Evolutionary conservation across 257 asterid species (phyloP), one percentile per base, ranked within the genome.

Genomic region (Cruciata laevipes): DNA sequence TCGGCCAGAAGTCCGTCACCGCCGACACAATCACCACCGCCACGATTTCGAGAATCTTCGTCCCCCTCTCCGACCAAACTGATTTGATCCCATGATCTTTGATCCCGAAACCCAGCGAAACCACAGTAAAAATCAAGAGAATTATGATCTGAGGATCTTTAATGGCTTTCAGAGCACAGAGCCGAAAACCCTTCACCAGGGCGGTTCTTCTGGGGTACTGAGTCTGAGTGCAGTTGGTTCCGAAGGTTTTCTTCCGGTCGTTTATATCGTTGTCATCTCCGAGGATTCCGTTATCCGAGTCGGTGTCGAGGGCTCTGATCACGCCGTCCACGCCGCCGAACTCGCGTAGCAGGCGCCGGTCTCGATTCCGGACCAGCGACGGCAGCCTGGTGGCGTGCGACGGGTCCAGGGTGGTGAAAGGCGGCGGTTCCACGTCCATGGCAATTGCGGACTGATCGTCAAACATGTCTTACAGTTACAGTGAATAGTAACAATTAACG

Each of bases 301-400:
- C 47, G 7, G 77, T 52, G 40, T 68, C 74, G 11, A 76, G 77
- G 23, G 60, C 69, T 30, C 37, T 55, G 40, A 70, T 33, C 24
- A 75, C 21, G 2, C 73, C 75, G 55, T 75, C 76, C 21, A 66
- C 38, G 20, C 75, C 73, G 52, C 79, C 79, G 44, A 47, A 37
- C 37, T 70, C 73, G 1, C 69, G 65, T 1, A 75, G 75, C 73
- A 52, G 61, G 38, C 23, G 52, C 21, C 62, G 11, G 24, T 75
- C 66, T 71, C 18, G 52, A 12, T 10, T 38, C 42, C 47, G 51
- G 10, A 75, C 72, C 1, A 70, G 79, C 47, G 56, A 38, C 12
- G 61, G 52, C 30, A 61, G 27, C 55, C 56, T 61, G 53, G 53
- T 44, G 53, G 53, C n/a, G 53, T 14, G 20, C 35, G 68, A 67